Evolutionary conservation across 768 basidiomycete genomes (phyloP).

Genomic region (Auriscalpium orientale): DNA sequence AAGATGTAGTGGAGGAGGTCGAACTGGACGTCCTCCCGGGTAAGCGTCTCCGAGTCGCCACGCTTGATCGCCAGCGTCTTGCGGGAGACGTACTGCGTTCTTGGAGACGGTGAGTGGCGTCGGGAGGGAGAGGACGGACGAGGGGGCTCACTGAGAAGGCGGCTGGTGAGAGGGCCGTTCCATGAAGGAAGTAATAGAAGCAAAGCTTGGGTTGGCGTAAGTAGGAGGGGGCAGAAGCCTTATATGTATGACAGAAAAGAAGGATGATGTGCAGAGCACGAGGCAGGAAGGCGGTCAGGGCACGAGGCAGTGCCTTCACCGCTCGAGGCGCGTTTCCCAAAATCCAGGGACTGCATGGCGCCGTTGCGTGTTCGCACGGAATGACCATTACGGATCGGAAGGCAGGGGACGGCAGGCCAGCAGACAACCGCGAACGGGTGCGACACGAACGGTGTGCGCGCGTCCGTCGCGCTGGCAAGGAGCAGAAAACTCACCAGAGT

Average conservation of each 20-base stretch:
- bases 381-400: no score
- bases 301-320: neutral
- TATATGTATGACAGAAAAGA: neutral
- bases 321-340: conserved; percentile 2
- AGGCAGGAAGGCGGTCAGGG: neutral
- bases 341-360: neutral
- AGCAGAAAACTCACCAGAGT: no score
- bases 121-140: conserved; percentile 25
- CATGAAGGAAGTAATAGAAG: neutral
- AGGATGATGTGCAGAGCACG: neutral
- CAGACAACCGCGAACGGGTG: no score
- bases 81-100: conserved; percentile 30
- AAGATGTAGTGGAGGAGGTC: conserved; percentile 81
- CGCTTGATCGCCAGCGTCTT: conserved; percentile 77
- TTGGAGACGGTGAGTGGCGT: conserved; percentile 47
- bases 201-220: no score
- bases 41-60: conserved; percentile 75
- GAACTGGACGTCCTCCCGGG: conserved; percentile 79
- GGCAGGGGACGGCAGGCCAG: no score
- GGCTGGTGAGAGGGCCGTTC: conserved; percentile 7
- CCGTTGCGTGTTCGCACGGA: no score
- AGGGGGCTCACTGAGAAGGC: conserved; percentile 16
- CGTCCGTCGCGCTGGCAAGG: no score
- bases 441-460: no score
- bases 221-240: neutral